Conservation (phyloP, 371 early-diverging fungal genomes). For the Nematocida ironsii region DNA sequence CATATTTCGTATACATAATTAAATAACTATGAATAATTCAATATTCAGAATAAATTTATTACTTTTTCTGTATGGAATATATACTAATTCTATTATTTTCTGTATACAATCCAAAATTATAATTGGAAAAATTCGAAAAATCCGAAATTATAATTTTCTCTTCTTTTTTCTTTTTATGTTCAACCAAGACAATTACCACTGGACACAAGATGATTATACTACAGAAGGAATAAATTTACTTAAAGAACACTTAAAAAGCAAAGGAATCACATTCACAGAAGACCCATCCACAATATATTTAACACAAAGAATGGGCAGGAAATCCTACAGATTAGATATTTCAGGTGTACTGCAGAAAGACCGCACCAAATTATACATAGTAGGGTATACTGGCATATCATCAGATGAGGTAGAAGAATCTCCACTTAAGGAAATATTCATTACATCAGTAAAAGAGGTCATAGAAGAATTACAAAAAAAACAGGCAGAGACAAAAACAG, state of each 20-base stretch:
- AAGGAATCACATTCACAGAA: not conserved
- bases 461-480: conserved; percentile 14
- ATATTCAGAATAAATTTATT: too few relatives aligned
- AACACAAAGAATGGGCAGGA: conserved; percentile 46
- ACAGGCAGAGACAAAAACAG: not conserved
- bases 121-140: not conserved
- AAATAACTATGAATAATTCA: too few relatives aligned
- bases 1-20: too few relatives aligned
- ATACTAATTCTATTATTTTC: too few relatives aligned
- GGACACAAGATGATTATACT: conserved; percentile 50
- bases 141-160: not conserved
- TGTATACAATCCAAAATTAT: too few relatives aligned
- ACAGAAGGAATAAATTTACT: conserved; percentile 21
- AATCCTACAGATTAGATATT: conserved; percentile 4
- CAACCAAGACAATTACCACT: conserved; percentile 54
- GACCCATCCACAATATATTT: not conserved
- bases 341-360: not conserved
- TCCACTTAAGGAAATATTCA: not conserved
- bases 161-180: conserved; percentile 40
- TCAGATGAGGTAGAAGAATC: conserved; percentile 7
- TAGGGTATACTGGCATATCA: conserved; percentile 6
- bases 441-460: not conserved
- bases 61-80: too few relatives aligned
- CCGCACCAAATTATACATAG: not conserved
- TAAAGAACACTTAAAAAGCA: not conserved